Evolutionary conservation across 257 asterid species (phyloP).

Genomic region (Solanum tacnaense): DNA sequence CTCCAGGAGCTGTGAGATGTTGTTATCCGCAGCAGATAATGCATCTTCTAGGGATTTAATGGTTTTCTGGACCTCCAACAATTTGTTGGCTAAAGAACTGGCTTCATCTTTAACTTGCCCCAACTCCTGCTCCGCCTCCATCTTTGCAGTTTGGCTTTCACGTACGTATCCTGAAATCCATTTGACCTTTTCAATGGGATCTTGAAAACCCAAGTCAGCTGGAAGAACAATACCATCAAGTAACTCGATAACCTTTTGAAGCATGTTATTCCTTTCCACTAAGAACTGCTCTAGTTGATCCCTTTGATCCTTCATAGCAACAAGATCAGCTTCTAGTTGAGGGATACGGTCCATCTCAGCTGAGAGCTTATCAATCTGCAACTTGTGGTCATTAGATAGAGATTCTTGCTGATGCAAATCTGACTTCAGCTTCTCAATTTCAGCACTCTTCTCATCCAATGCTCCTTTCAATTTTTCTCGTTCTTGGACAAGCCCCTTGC

Average conservation of each 20-base stretch:
- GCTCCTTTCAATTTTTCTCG: slow-evolving; percentile 69
- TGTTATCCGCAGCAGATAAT: slow-evolving; percentile 41
- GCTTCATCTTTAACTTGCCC: slow-evolving; percentile 43
- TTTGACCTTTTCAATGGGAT: slow-evolving; percentile 62
- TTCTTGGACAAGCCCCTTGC: slow-evolving; percentile 92
- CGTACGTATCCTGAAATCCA: slow-evolving; percentile 47
- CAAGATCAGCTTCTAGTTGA: slow-evolving; percentile 47
- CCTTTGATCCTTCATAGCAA: slow-evolving; percentile 34
- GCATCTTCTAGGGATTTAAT: slow-evolving; percentile 50
- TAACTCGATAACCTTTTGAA: slow-evolving; percentile 54
- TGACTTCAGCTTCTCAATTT: slow-evolving; percentile 57
- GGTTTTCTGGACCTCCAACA: slow-evolving; percentile 34
- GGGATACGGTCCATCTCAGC: slow-evolving; percentile 49
- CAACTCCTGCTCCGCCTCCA: slow-evolving; percentile 50
- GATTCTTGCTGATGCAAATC: slow-evolving; percentile 44
- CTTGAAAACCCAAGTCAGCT: slow-evolving; percentile 35
- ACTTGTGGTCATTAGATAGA: slow-evolving; percentile 35
- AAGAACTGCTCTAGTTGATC: slow-evolving; percentile 63
- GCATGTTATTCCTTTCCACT: slow-evolving; percentile 56
- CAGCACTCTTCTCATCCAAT: slow-evolving; percentile 52
- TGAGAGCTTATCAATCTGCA: slow-evolving; percentile 42
- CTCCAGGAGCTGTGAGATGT: slow-evolving; percentile 40
- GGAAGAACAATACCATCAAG: slow-evolving; percentile 56
- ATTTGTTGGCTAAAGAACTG: slow-evolving; percentile 30
- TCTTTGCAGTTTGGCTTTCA: slow-evolving; percentile 41